phyloP scores from a whole-genome alignment of 108 stramenopile species.

The Parmales sp. region DNA sequence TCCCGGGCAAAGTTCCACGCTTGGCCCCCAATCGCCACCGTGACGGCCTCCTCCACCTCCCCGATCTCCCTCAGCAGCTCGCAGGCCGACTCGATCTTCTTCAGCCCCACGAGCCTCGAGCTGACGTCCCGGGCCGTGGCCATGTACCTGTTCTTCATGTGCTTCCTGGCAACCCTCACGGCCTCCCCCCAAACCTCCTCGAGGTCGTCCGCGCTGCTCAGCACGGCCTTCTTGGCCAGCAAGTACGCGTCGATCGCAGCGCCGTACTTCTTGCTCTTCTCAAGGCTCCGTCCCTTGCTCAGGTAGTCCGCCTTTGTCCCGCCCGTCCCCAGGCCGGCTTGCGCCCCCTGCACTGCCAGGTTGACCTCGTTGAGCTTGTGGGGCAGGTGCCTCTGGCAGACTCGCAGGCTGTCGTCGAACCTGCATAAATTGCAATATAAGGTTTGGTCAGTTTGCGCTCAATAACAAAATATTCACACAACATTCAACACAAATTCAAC shows the following conservation, averaged over 20 bases:
- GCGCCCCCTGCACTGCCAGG: conserved; percentile 21
- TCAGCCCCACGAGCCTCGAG: conserved; percentile 25
- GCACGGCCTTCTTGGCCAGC: conserved; percentile 10
- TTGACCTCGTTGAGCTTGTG: conserved; percentile 30
- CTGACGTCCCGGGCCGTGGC: conserved; percentile 33
- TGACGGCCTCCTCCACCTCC: conserved; percentile 37
- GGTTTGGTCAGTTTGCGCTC: too few relatives aligned
- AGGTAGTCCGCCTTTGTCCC: conserved; percentile 30
- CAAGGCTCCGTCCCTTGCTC: conserved; percentile 21
- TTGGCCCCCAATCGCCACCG: conserved; percentile 22
- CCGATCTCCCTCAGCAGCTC: conserved; percentile 35
- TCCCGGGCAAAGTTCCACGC: conserved; percentile 41
- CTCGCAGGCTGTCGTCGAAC: conserved; percentile 42
- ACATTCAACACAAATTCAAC: too few relatives aligned
- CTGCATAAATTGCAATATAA: background rate
- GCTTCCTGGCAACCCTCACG: conserved; percentile 24
- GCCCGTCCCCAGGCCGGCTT: conserved; percentile 27
- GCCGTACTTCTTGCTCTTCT: conserved; percentile 30
- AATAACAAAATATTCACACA: too few relatives aligned
- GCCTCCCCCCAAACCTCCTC: conserved; percentile 43
- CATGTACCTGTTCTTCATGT: conserved; percentile 24
- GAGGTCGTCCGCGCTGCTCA: conserved; percentile 11
- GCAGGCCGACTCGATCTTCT: conserved; percentile 32
- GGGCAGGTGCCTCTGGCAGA: conserved; percentile 42
- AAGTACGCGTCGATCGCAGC: conserved; percentile 45